phyloP scores from a whole-genome alignment of 495 filamentous ascomycete genomes.

The Neurospora sublineolata region DNA sequence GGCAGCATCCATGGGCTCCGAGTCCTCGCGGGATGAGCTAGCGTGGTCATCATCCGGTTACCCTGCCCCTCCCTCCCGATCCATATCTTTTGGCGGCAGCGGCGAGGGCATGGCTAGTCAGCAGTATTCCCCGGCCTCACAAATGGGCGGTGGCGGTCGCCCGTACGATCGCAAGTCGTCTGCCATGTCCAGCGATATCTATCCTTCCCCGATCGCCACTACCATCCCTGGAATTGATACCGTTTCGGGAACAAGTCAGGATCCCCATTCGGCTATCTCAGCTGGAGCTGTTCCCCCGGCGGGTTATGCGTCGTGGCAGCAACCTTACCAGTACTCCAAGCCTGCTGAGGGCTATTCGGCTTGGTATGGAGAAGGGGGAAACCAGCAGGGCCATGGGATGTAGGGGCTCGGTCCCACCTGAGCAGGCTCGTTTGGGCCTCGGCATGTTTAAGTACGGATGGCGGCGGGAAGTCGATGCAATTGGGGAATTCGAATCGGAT shows the following conservation, averaged over 20 bases:
- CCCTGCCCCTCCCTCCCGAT: slow-evolving; percentile 27
- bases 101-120: slow-evolving; percentile 23
- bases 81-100: slow-evolving; percentile 33
- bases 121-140: slow-evolving; percentile 23
- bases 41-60: slow-evolving; percentile 25
- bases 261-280: slow-evolving; percentile 26
- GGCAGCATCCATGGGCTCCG: slow-evolving; percentile 20
- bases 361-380: slow-evolving; percentile 30
- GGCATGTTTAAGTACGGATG: neutral
- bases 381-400: slow-evolving; percentile 8
- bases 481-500: neutral
- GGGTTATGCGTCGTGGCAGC: slow-evolving; percentile 33
- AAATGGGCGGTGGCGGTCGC: slow-evolving; percentile 15
- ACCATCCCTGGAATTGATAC: slow-evolving; percentile 28
- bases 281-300: slow-evolving; percentile 29
- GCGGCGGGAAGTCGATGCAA: neutral
- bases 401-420: neutral
- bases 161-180: slow-evolving; percentile 27
- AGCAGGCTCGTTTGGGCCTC: neutral
- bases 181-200: slow-evolving; percentile 23
- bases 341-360: slow-evolving; percentile 24
- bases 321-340: slow-evolving; percentile 31
- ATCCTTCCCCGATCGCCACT: slow-evolving; percentile 26
- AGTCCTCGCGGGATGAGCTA: slow-evolving; percentile 23
- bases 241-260: slow-evolving; percentile 22